Base-by-base conservation (phyloP, 345 rosid species). In the Orychophragmus violaceus region DNA sequence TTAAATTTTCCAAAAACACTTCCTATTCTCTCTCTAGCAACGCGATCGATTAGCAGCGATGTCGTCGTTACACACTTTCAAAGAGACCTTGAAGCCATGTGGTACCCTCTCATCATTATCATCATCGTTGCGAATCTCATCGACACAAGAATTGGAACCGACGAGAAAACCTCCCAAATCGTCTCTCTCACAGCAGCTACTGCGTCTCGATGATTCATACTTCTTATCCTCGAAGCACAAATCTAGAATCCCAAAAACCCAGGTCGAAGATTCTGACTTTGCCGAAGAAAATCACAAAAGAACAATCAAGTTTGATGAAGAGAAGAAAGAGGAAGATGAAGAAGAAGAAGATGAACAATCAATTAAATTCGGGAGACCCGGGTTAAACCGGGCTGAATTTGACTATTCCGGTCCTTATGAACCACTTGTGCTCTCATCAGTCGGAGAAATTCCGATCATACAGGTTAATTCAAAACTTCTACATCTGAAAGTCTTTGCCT, bases 161-260 rank as follows among this genome's bases (percentile, higher is more conserved):
- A 5, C 66, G 16, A 81, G 97, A 73, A 90, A 80, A 75, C 98
- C 98, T 42, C 97, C 97, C 2, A 93, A 88, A 76, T 83, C 98
- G 45, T 82, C 90, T 48, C 78, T 93, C 61, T 77, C 84, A 0
- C 82, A 74, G 75, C 97, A 90, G 71, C 82, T 93, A 53, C 90
- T 70, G 32, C 94, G 98, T 54, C 91, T 93, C 25, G 85, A 83
- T 8, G 85, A 81, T n/a, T 61, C 78, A 3, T 74, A 66, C 69
- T 72, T 78, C 72, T 8, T 78, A 68, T 17, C 87, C 64, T 55
- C 63, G 3, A 67, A 79, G 2, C 78, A 60, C 61, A 59, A 70
- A 32, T 77, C 62, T 32, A 35, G 8, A 52, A 48, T 64, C 73
- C 45, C 58, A 4, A 49, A 27, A 19, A 1, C 68, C 62, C 67